A percentile compares a stretch with the other conserved stretches of the same genome.
phyloP scores from a whole-genome alignment of 495 filamentous ascomycete species.

The Bryoglossum gracile region DNA sequence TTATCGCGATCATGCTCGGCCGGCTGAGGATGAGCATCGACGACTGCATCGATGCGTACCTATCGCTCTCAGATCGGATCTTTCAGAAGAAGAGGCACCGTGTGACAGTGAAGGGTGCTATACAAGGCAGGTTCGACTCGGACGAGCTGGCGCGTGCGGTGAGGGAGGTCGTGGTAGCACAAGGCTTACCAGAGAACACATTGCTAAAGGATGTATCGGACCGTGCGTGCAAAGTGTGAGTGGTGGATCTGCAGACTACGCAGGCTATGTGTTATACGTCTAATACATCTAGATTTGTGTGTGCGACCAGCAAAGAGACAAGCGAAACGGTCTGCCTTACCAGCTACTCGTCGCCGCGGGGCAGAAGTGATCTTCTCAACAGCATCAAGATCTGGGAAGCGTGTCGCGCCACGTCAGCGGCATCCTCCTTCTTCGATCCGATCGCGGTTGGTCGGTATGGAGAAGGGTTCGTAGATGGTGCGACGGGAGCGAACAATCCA shows the following conservation, averaged over 20 bases:
- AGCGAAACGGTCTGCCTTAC: neutral
- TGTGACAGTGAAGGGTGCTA: neutral
- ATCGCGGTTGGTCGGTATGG: constrained; percentile 6
- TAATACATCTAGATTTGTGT: neutral
- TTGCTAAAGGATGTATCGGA: neutral
- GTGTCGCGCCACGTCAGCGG: constrained; percentile 11
- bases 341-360: neutral
- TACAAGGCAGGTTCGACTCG: neutral
- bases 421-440: constrained; percentile 16
- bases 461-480: constrained; percentile 15
- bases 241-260: neutral
- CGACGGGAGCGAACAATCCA: constrained; percentile 37
- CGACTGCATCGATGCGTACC: constrained; percentile 40
- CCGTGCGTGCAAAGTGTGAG: neutral
- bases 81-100: constrained; percentile 20
- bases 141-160: neutral
- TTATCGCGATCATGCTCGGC: constrained; percentile 39
- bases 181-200: too few relatives aligned
- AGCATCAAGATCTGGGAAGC: constrained; percentile 1
- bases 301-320: neutral
- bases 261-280: neutral
- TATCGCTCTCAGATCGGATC: constrained; percentile 26
- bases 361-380: neutral
- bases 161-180: neutral
- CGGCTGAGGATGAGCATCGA: constrained; percentile 42